Evolutionary conservation across 768 basidiomycete species (phyloP).

Genomic region (Hygrophoropsis aurantiaca): DNA sequence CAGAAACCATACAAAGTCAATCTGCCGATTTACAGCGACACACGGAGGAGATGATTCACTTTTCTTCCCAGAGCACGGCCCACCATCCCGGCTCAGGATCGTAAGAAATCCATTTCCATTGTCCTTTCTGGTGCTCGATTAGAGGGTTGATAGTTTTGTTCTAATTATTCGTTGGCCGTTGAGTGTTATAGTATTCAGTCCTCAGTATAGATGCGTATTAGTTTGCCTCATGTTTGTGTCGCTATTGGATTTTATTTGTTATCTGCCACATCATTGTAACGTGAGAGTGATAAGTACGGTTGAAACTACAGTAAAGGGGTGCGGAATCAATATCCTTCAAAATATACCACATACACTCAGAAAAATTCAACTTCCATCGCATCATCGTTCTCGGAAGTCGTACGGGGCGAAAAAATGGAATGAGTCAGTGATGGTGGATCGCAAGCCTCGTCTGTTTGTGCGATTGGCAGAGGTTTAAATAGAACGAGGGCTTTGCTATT

Average conservation of each 20-base stretch:
- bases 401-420: not conserved
- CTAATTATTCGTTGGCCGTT: slow-evolving; percentile 22
- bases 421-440: not conserved
- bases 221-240: slow-evolving; percentile 13
- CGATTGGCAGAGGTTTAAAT: slow-evolving; percentile 41
- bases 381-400: slow-evolving; percentile 31
- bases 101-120: not conserved
- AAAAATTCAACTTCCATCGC: slow-evolving; percentile 54
- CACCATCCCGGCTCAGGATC: slow-evolving; percentile 5
- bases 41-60: slow-evolving; percentile 51
- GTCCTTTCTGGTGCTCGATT: slow-evolving; percentile 3
- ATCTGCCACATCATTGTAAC: slow-evolving; percentile 16
- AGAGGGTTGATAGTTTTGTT: slow-evolving; percentile 7
- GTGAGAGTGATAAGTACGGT: slow-evolving; percentile 10
- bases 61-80: slow-evolving; percentile 35
- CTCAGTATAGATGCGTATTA: slow-evolving; percentile 27
- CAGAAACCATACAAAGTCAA: slow-evolving; percentile 24
- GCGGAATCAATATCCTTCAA: slow-evolving; percentile 12
- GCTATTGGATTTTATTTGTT: slow-evolving; percentile 14
- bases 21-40: slow-evolving; percentile 38
- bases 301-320: slow-evolving; percentile 3
- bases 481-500: slow-evolving; percentile 53
- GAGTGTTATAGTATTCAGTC: slow-evolving; percentile 18
- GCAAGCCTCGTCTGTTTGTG: slow-evolving; percentile 9
- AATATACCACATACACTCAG: slow-evolving; percentile 14